Conservation (phyloP, 306 rosid species). For the Leucaena leucocephala region DNA sequence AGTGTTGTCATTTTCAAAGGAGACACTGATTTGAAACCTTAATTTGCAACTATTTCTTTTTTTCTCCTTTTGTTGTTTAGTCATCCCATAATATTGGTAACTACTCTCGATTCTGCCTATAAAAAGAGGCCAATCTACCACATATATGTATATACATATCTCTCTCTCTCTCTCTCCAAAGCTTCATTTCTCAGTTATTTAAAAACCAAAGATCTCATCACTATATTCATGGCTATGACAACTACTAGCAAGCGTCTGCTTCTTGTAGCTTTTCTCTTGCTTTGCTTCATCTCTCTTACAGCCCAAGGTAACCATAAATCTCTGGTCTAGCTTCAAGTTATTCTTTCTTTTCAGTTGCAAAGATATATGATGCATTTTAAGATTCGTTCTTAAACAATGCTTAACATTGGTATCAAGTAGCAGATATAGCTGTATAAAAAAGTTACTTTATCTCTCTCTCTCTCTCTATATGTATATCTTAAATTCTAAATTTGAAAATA, state of each 20-base stretch:
- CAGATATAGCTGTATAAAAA: neutral
- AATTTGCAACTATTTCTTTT: conserved; percentile 33
- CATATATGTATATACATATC: neutral
- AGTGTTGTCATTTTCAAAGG: conserved; percentile 45
- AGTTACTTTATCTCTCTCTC: neutral
- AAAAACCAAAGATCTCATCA: neutral
- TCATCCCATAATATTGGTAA: conserved; percentile 11
- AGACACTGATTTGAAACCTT: conserved; percentile 50
- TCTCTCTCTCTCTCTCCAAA: neutral
- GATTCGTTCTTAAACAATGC: too few relatives aligned
- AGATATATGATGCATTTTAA: neutral
- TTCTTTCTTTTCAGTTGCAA: neutral
- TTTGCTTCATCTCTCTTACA: conserved; percentile 48
- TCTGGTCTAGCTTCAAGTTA: neutral
- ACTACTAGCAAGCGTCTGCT: conserved; percentile 41
- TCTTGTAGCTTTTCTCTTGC: conserved; percentile 56
- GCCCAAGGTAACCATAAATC: conserved; percentile 41
- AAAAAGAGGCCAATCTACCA: conserved; percentile 25
- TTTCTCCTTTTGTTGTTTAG: conserved; percentile 23
- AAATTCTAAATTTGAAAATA: neutral
- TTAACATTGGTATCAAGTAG: too few relatives aligned
- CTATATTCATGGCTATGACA: conserved; percentile 22
- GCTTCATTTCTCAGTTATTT: neutral
- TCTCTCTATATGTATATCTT: too few relatives aligned
- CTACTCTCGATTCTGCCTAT: conserved; percentile 34